Conservation (phyloP, 2,329 filamentous ascomycete genomes). For the Erysiphe pulchra region DNA sequence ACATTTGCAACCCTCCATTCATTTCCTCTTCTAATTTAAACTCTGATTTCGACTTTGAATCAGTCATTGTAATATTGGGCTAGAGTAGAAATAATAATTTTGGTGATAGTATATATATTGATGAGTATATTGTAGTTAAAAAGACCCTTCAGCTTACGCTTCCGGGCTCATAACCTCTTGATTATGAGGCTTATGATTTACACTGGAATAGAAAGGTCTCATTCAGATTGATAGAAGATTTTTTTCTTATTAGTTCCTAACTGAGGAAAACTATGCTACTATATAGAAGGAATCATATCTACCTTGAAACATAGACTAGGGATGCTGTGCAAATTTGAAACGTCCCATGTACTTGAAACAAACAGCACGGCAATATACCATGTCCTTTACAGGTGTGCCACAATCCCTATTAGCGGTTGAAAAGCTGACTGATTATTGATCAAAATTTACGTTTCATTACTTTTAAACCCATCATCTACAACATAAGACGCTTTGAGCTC, state of each 20-base stretch:
- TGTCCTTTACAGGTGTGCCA: too few relatives aligned
- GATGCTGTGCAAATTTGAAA: too few relatives aligned
- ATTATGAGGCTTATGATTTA: background rate
- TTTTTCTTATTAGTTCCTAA: background rate
- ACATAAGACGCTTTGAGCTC: too few relatives aligned
- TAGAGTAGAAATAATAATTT: background rate
- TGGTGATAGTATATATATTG: too few relatives aligned
- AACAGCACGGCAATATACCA: too few relatives aligned
- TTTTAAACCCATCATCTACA: too few relatives aligned
- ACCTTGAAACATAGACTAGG: too few relatives aligned
- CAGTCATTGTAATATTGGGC: background rate
- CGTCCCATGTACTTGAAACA: too few relatives aligned
- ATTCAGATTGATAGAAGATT: background rate
- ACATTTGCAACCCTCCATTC: background rate
- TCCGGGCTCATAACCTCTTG: background rate
- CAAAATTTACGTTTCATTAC: too few relatives aligned
- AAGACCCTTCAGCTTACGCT: background rate
- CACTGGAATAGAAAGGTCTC: background rate
- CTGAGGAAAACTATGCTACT: background rate
- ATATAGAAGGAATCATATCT: too few relatives aligned
- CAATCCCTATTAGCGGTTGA: too few relatives aligned
- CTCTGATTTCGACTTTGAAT: background rate
- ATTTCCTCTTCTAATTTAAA: background rate
- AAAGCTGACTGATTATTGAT: too few relatives aligned
- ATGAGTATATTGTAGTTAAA: background rate